Conservation (phyloP, 2,329 filamentous ascomycete species). For the Bipolaris victoriae region DNA sequence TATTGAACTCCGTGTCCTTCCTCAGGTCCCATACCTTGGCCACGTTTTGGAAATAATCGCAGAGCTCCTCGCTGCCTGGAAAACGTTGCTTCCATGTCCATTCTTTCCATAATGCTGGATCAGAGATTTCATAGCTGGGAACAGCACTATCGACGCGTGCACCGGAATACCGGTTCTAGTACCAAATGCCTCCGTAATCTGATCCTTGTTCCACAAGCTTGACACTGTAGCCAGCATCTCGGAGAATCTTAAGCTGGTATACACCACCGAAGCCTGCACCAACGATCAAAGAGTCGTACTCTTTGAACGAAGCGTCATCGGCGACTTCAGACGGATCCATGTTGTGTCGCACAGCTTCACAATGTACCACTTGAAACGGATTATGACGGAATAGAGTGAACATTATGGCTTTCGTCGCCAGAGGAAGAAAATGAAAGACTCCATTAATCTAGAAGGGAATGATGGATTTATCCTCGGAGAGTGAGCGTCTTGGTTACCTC, state of each 20-base stretch:
- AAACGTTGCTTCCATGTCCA: conserved; percentile 32
- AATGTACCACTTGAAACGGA: too few species aligned
- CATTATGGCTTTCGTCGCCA: too few species aligned
- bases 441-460: too few species aligned
- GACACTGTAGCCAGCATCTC: conserved; percentile 30
- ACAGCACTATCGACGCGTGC: conserved; percentile 33
- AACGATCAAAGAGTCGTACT: conserved; percentile 35
- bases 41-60: conserved; percentile 28
- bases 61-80: conserved; percentile 27
- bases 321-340: not conserved
- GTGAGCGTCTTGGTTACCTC: too few species aligned
- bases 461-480: too few species aligned
- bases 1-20: conserved; percentile 48
- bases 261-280: conserved; percentile 40
- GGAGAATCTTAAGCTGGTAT: conserved; percentile 35
- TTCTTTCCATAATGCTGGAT: conserved; percentile 24
- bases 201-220: conserved; percentile 29
- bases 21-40: conserved; percentile 28
- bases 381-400: too few species aligned
- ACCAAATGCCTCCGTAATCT: conserved; percentile 35
- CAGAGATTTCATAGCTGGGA: conserved; percentile 33
- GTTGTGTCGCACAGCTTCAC: too few species aligned
- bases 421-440: too few species aligned
- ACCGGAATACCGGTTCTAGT: conserved; percentile 39
- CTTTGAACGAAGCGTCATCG: not conserved